Conservation (phyloP, 2,329 filamentous ascomycete genomes). For the Acephala macrosclerotiorum region DNA sequence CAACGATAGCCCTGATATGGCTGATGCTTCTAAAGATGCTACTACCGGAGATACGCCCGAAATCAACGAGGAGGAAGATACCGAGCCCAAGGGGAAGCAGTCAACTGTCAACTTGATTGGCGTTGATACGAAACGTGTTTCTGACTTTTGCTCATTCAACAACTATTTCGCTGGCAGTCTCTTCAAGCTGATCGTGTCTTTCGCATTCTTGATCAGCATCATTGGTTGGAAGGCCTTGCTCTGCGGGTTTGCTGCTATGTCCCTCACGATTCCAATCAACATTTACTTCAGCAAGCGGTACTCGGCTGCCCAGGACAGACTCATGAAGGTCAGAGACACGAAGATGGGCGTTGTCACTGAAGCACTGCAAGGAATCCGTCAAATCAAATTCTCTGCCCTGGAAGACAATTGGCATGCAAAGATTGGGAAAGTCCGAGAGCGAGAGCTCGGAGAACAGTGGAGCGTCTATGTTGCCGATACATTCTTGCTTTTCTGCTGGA, state of each 20-base stretch:
- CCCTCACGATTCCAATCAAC: conserved; percentile 72
- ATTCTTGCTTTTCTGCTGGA: conserved; percentile 71
- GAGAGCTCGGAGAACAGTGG: conserved; percentile 73
- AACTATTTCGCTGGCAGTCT: conserved; percentile 68
- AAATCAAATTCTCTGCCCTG: conserved; percentile 84
- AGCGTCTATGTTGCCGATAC: conserved; percentile 70
- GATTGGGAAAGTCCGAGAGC: conserved; percentile 69
- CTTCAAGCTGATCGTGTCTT: conserved; percentile 70
- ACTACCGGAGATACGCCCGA: conserved; percentile 44
- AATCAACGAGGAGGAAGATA: conserved; percentile 48
- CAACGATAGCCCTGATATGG: conserved; percentile 38
- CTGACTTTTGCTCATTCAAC: conserved; percentile 72
- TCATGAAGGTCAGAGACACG: conserved; percentile 79
- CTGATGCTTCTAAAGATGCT: conserved; percentile 35
- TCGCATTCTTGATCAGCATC: conserved; percentile 70
- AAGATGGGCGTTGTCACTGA: conserved; percentile 81
- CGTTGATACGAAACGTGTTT: conserved; percentile 75
- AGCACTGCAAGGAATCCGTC: conserved; percentile 76
- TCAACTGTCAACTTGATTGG: conserved; percentile 80
- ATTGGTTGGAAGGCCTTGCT: conserved; percentile 75
- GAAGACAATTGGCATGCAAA: conserved; percentile 78
- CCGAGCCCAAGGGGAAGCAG: conserved; percentile 68
- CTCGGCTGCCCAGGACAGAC: conserved; percentile 66
- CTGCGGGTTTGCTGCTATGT: conserved; percentile 70
- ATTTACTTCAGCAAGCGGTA: conserved; percentile 71